Percentiles rank a stretch among this genome's conserved stretches.
These are phyloP conservation scores for Calonectria ilicicola DNA, from an alignment of 2,329 filamentous ascomycete species.

Conservation along the genomic window DNA sequence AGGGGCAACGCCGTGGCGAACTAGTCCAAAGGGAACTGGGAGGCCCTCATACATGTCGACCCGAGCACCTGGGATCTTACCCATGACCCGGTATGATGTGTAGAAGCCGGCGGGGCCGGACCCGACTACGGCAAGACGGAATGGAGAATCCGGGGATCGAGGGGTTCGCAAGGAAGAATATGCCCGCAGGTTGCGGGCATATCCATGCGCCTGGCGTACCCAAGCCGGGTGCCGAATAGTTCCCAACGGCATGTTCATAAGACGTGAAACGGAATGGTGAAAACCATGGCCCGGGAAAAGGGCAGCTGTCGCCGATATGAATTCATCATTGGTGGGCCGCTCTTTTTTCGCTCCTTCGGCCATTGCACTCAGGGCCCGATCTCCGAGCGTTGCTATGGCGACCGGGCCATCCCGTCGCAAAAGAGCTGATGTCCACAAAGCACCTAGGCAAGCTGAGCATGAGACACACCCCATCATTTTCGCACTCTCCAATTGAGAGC, in stretches of 20 bases:
- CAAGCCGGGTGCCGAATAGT: constrained; percentile 18
- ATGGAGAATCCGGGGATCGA: constrained; percentile 59
- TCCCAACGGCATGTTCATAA: constrained; percentile 24
- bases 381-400: constrained; percentile 42
- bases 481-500: constrained; percentile 2
- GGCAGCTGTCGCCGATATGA: constrained; percentile 18
- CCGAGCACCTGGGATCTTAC: constrained; percentile 75
- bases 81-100: constrained; percentile 86
- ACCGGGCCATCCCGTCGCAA: constrained; percentile 27
- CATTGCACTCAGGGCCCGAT: constrained; percentile 27
- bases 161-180: constrained; percentile 28
- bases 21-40: constrained; percentile 92
- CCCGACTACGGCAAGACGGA: constrained; percentile 89
- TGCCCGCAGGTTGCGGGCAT: constrained; percentile 10
- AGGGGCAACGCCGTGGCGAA: constrained; percentile 95
- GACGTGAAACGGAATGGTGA: background rate
- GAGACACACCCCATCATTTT: constrained; percentile 29
- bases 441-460: constrained; percentile 25
- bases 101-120: constrained; percentile 98
- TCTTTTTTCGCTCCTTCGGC: constrained; percentile 9
- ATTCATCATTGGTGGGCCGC: constrained; percentile 1
- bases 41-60: constrained; percentile 98
- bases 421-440: constrained; percentile 23
- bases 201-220: background rate
- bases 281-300: constrained; percentile 1